Conservation (phyloP, 2,329 filamentous ascomycete species). For the Neopestalotiopsis clavispora region DNA sequence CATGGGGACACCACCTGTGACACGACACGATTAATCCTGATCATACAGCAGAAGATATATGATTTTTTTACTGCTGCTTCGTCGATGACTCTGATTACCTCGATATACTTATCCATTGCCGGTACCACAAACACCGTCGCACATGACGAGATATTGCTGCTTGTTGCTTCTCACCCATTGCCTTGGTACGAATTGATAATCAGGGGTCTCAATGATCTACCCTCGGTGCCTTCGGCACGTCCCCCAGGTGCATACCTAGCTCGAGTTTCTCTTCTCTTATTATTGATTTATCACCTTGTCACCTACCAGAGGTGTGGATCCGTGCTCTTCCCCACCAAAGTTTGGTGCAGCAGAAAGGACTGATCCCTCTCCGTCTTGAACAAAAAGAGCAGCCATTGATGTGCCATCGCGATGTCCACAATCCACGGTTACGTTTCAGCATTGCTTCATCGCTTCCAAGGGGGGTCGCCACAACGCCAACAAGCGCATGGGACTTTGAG, state of each 20-base stretch:
- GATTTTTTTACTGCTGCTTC: not conserved
- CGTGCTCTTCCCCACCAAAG: not conserved
- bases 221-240: not conserved
- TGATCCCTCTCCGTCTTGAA: not conserved
- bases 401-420: not conserved
- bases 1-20: no score
- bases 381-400: not conserved
- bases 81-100: not conserved
- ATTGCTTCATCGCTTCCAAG: slow-evolving; percentile 18
- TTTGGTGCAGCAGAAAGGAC: not conserved
- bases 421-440: slow-evolving; percentile 15
- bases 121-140: not conserved
- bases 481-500: not conserved
- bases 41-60: no score
- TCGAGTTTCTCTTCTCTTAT: no score
- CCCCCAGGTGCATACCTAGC: not conserved
- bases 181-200: not conserved
- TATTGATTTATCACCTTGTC: no score
- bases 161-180: not conserved
- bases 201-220: not conserved
- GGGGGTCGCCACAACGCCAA: not conserved
- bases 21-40: no score
- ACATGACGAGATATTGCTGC: not conserved
- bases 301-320: not conserved
- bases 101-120: not conserved